Base-by-base conservation (phyloP, 2,329 filamentous ascomycete genomes). In the Epichloe baconii region DNA sequence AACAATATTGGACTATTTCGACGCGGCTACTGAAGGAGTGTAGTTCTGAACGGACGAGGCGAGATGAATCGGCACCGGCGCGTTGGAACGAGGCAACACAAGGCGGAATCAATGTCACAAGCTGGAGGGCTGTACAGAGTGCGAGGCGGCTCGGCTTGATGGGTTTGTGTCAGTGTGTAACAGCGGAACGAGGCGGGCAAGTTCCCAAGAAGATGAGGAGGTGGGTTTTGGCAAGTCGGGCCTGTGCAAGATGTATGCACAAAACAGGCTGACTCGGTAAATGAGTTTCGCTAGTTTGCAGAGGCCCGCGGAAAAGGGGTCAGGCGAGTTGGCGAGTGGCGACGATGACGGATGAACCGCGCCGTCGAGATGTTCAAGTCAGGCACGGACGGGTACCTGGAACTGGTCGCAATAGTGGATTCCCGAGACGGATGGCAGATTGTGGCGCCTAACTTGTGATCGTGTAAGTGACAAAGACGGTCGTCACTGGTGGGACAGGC, bases 1-100 rank as follows among this genome's bases (percentile, higher is more conserved):
- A 67, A 64, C 65, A 63, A 58, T 62, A 58, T 63, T 61, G 60
- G 55, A 53, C 49, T 62, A 61, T 63, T 60, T 65, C 59, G 63
- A 58, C 55, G 55, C 54, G 54, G 56, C 56, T 57, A 61, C 55
- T 57, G 55, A 57, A 54, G 54, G 52, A 55, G 54, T 55, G 57
- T 52, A 55, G 58, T 57, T 60, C 54, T 60, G 56, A 54, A 55
- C 51, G 58, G 57, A 62, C 58, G 57, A 64, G 60, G 57, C 59
- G 61, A 62, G 54, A 60, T 57, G 54, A 53, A 54, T 64, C 64
- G 64, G 59, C 59, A 67, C 65, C 64, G 56, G 56, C 54, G 63
- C 58, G 62, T 62, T 63, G 60, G 55, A 47, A 55, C 55, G 44
- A 58, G 57, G 63, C 58, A 59, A 62, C 62, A 65, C 63, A 61